Base-by-base conservation (phyloP, 129 eudicot species). In the Pseudognaphalium luteoalbum region DNA sequence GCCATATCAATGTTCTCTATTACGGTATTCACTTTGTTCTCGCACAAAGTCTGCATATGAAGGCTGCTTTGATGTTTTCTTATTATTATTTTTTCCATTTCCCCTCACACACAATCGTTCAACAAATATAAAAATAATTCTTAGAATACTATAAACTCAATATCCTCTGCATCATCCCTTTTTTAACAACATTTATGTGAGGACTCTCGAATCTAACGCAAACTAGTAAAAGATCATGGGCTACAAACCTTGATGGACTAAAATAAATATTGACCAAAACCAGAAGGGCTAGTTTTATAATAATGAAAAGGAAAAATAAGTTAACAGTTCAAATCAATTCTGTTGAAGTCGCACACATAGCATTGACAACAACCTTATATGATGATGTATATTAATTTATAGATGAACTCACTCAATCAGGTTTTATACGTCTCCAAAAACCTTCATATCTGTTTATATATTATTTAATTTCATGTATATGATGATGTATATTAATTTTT, bases 291-390 rank as follows among this genome's bases (percentile, higher is more conserved):
- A 41, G 29, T 28, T 78, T 21, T 1, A 19, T 64, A 41, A 30
- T 1, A 16, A 17, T 32, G 14, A 41, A 12, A 14, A 17, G 8
- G 7, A 15, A 52, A n/a, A 28, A 66, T 6, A 68, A 69, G 61
- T 68, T 56, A 20, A 70, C 76, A 70, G 67, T n/a, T n/a, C n/a
- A n/a, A n/a, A 78, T 78, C 77, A 29, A 37, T 34, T 76, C 32
- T 71, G 57, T 35, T 51, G 41, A n/a, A 52, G 57, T 70, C 77
- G 70, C 82, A 47, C 66, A 71, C 16, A 78, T 21, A 63, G 77
- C 83, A 72, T 72, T 72, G 78, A 37, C 83, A 62, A 79, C 58
- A 32, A n/a, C n/a, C n/a, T n/a, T n/a, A n/a, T n/a, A n/a, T n/a
- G n/a, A n/a, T n/a, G n/a, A n/a, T n/a, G n/a, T n/a, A n/a, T n/a